These are phyloP conservation scores for Penstemon newberryi DNA, from an alignment of 257 asterid genomes.

Conservation along the genomic window DNA sequence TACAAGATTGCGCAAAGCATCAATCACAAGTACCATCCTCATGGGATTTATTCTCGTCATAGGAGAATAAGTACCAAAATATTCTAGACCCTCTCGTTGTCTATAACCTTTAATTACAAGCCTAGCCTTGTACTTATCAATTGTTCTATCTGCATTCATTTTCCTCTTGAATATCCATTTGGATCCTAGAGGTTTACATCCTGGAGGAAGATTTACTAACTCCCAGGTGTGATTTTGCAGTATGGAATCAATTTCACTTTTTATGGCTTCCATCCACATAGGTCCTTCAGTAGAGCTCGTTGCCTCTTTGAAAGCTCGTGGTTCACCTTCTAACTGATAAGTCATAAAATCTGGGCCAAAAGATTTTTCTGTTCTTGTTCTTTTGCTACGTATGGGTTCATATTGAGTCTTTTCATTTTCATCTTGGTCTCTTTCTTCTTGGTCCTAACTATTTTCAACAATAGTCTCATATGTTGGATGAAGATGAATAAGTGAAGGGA, in stretches of 20 bases:
- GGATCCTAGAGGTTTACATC: neutral
- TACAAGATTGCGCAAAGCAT: neutral
- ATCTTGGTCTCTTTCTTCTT: no score
- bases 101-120: slow-evolving; percentile 15
- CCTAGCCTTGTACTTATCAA: neutral
- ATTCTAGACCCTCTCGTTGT: neutral
- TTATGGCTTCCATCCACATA: no score
- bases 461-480: no score
- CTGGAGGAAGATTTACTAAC: neutral
- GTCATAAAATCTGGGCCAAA: no score
- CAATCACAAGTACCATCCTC: neutral
- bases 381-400: no score
- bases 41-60: slow-evolving; percentile 9
- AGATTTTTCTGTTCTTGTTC: no score
- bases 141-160: neutral
- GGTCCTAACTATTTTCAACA: no score
- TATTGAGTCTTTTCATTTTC: no score
- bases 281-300: no score
- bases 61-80: slow-evolving; percentile 1
- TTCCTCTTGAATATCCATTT: neutral
- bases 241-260: neutral
- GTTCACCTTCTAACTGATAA: no score
- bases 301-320: no score
- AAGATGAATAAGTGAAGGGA: no score
- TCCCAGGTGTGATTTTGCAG: slow-evolving; percentile 7